Base-by-base conservation (phyloP, 169 alveolate species). In the Cryptosporidium ryanae region DNA sequence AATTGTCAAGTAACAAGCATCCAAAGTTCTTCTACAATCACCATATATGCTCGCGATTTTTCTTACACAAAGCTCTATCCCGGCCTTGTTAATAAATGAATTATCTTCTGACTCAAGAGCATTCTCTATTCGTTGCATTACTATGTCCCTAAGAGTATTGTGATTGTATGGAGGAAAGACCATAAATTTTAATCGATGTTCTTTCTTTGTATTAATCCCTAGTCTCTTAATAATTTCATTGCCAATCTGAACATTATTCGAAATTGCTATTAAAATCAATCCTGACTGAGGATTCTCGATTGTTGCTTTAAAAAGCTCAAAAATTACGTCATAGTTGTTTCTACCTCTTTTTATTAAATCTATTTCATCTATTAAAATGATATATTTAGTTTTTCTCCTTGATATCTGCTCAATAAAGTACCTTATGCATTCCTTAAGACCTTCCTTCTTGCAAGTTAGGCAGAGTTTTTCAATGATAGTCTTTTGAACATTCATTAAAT, bases 1-100 rank as follows among this genome's bases (percentile, higher is more conserved):
- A 1, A 76, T 29, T 10, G 76, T 44, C 38, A 76, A 76, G 27
- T 61, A 38, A 32, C 87, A 76, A 1, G 64, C 87, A 61, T 76
- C 87, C 17, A 76, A 38, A n/a, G 87, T 76, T 55, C 87, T 76
- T 31, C 87, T 76, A 43, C 87, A 76, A 34, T 76, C 87, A 2
- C 87, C 87, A 43, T 76, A 76, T 18, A 76, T 6, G 49, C 71
- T 76, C n/a, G 87, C 87, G 23, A 76, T 27, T 38, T 76, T 76
- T 61, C 87, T 55, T 44, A 76, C 87, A 44, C 87, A 76, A 29
- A 76, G 63, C 54, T 76, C 87, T 38, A 76, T 32, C 5, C 87
- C 87, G 13, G 87, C 71, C 25, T 76, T 76, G 23, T 59, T 38
- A 21, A 76, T 31, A 12, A 44, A 27, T 2, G 44, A 29, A 32